Conservation (phyloP, 202 grass and related monocot species). For the Zizania palustris region DNA sequence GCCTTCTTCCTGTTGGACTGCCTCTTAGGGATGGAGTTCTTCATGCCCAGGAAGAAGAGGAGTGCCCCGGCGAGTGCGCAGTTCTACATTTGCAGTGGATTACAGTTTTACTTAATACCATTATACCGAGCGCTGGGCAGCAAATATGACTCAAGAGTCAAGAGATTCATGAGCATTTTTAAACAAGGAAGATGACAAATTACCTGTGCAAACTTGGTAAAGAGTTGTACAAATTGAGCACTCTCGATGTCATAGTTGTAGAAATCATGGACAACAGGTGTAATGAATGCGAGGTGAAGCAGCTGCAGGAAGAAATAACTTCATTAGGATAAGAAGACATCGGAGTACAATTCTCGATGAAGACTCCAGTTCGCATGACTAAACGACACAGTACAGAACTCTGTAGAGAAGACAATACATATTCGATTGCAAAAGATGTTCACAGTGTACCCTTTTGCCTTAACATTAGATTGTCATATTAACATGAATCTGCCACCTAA, state of each 20-base stretch:
- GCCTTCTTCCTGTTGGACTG: conserved; percentile 37
- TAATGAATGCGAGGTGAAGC: conserved; percentile 41
- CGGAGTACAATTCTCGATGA: neutral
- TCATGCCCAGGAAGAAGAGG: conserved; percentile 56
- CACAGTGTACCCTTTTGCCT: neutral
- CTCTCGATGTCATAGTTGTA: conserved; percentile 49
- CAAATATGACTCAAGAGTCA: neutral
- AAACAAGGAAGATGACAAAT: neutral
- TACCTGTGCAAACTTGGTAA: conserved; percentile 59
- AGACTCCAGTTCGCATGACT: neutral
- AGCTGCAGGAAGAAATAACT: conserved; percentile 36
- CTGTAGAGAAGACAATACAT: too few species aligned
- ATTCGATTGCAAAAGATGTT: neutral
- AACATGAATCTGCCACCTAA: neutral
- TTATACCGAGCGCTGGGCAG: neutral
- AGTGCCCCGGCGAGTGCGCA: conserved; percentile 40
- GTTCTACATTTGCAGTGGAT: conserved; percentile 30
- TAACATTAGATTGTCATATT: neutral
- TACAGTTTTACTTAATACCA: neutral
- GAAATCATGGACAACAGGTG: conserved; percentile 52
- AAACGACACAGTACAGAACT: neutral
- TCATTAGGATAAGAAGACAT: neutral
- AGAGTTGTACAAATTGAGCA: conserved; percentile 50
- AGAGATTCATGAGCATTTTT: neutral
- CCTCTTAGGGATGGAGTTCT: conserved; percentile 55